A percentile compares a stretch with the other conserved stretches of the same genome.
Conservation (phyloP, 257 asterid species). For the Capsicum rhomboideum region DNA sequence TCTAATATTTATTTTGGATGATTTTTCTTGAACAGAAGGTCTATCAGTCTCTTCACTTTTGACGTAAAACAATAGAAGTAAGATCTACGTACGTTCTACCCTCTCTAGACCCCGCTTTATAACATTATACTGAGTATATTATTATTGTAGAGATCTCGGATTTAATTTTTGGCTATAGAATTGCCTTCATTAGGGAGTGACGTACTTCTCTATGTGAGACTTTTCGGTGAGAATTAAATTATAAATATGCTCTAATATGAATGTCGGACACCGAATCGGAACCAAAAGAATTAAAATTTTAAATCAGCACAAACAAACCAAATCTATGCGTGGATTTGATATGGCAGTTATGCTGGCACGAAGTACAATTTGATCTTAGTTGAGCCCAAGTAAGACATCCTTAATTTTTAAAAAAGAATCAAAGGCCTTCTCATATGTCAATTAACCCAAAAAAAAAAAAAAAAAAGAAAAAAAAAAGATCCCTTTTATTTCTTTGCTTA, state of each 20-base stretch:
- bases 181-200: rapidly evolving
- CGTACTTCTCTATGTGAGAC: background rate
- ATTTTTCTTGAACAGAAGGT: too few species aligned
- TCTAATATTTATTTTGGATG: background rate
- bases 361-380: background rate
- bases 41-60: too few species aligned
- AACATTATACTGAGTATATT: too few species aligned
- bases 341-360: background rate
- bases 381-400: background rate
- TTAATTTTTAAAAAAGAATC: background rate
- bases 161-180: background rate
- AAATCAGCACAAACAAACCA: background rate
- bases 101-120: too few species aligned
- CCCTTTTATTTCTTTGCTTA: background rate
- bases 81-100: too few species aligned
- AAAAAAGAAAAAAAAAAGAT: background rate
- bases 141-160: background rate
- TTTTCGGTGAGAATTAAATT: background rate
- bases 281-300: background rate
- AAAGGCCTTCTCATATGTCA: background rate
- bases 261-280: background rate
- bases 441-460: background rate
- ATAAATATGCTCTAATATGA: background rate
- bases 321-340: background rate
- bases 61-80: too few species aligned